Evolutionary conservation across 2,329 filamentous ascomycete species (phyloP).

Genomic region (Clarireedia monteithiana): DNA sequence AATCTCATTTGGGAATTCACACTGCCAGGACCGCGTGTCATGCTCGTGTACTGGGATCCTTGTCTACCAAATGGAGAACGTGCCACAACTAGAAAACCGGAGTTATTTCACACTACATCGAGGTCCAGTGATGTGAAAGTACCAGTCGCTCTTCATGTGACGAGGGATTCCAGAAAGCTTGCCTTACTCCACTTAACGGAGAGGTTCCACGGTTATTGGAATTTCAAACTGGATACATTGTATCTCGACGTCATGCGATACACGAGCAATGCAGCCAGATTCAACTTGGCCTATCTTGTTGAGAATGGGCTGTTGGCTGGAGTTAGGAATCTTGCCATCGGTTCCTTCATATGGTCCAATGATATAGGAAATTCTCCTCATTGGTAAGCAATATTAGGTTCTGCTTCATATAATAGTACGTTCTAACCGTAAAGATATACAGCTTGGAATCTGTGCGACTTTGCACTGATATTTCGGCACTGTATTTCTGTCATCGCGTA

Average conservation of each 20-base stretch:
- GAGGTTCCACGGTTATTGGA: slow-evolving; percentile 3
- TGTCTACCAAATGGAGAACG: neutral
- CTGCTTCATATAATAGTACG: neutral
- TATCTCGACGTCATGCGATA: neutral
- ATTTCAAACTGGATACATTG: neutral
- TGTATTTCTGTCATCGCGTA: too few species aligned
- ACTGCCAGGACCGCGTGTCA: neutral
- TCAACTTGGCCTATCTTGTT: neutral
- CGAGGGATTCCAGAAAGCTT: neutral
- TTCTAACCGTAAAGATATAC: neutral
- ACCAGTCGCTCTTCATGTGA: neutral
- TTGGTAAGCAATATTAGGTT: neutral
- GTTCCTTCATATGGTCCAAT: neutral
- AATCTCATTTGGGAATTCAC: neutral
- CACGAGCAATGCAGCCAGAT: neutral
- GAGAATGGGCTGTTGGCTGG: neutral
- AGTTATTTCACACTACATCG: neutral
- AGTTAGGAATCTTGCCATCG: neutral
- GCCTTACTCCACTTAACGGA: neutral
- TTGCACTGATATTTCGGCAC: neutral
- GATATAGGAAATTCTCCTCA: neutral
- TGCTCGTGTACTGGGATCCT: neutral
- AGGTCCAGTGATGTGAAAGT: neutral
- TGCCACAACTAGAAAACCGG: neutral
- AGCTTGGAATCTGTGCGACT: neutral